These are phyloP conservation scores for Cymodocea nodosa DNA, from an alignment of 116 monocot species.

Conservation along the genomic window DNA sequence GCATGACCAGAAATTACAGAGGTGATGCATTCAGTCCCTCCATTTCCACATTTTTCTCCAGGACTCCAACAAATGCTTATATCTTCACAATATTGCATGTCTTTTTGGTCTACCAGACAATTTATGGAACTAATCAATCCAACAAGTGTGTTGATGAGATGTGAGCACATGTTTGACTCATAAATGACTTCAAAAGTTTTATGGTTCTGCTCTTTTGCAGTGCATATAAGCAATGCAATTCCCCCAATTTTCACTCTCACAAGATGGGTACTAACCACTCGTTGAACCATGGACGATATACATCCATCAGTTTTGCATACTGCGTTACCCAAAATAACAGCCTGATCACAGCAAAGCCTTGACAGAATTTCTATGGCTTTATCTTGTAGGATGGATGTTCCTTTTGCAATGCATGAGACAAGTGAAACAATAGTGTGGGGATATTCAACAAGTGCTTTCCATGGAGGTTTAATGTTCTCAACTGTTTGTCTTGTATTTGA, in stretches of 20 bases:
- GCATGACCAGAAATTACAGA: slow-evolving; percentile 62
- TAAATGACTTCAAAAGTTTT: slow-evolving; percentile 47
- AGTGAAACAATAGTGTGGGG: slow-evolving; percentile 72
- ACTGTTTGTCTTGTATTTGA: slow-evolving; percentile 41
- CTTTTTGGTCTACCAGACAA: slow-evolving; percentile 19
- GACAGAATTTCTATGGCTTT: slow-evolving; percentile 88
- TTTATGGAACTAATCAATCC: slow-evolving; percentile 44
- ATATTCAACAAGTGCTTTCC: slow-evolving; percentile 62
- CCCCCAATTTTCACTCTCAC: slow-evolving; percentile 78
- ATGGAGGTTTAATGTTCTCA: slow-evolving; percentile 46
- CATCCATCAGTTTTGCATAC: slow-evolving; percentile 49
- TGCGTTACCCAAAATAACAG: slow-evolving; percentile 42
- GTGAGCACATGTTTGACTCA: slow-evolving; percentile 40
- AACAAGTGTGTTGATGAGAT: slow-evolving; percentile 65
- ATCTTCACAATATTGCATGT: slow-evolving; percentile 25
- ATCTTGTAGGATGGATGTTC: slow-evolving; percentile 59
- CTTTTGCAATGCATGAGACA: slow-evolving; percentile 60
- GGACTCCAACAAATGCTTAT: slow-evolving; percentile 45
- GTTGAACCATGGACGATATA: slow-evolving; percentile 52
- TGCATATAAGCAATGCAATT: slow-evolving; percentile 79
- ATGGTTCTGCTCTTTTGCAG: slow-evolving; percentile 51
- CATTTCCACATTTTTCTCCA: slow-evolving; percentile 28
- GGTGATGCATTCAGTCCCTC: slow-evolving; percentile 39
- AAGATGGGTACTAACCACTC: slow-evolving; percentile 50
- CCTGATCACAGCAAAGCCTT: slow-evolving; percentile 64